Conservation (phyloP, 176 grass and related monocot genomes). For the Neostapfia colusana region DNA sequence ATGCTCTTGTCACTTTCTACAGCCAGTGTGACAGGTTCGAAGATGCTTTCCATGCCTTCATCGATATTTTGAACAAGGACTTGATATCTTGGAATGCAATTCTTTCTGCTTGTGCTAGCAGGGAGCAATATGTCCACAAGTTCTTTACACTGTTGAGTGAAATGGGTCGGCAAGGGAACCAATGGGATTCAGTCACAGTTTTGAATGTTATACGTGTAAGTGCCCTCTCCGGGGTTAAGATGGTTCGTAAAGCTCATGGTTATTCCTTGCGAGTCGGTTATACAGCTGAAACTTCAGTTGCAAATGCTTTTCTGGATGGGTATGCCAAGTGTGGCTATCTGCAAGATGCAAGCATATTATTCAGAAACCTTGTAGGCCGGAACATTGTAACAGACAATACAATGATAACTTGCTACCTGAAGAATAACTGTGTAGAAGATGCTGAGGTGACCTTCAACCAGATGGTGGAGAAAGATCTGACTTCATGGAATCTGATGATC, state of each 20-base stretch:
- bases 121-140: constrained; percentile 24
- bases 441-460: constrained; percentile 54
- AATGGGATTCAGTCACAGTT: constrained; percentile 53
- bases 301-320: constrained; percentile 68
- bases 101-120: constrained; percentile 54
- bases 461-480: constrained; percentile 63
- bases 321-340: constrained; percentile 65
- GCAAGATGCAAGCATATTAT: constrained; percentile 43
- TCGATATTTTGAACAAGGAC: constrained; percentile 45
- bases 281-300: constrained; percentile 42
- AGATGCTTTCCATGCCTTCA: constrained; percentile 50
- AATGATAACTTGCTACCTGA: constrained; percentile 71
- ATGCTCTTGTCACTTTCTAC: constrained; percentile 68
- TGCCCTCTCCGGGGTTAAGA: constrained; percentile 42
- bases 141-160: constrained; percentile 50
- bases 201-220: constrained; percentile 55
- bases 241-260: constrained; percentile 60
- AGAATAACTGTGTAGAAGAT: constrained; percentile 43
- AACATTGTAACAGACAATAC: constrained; percentile 59
- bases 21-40: constrained; percentile 57
- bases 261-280: constrained; percentile 59
- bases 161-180: constrained; percentile 46
- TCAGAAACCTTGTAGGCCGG: constrained; percentile 39
- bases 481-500: constrained; percentile 70
- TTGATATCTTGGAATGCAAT: constrained; percentile 75